A percentile compares a stretch with the other conserved stretches of the same genome.
Conservation (phyloP, 1,284 basidiomycete species). For the Phellinidium pouzarii region DNA sequence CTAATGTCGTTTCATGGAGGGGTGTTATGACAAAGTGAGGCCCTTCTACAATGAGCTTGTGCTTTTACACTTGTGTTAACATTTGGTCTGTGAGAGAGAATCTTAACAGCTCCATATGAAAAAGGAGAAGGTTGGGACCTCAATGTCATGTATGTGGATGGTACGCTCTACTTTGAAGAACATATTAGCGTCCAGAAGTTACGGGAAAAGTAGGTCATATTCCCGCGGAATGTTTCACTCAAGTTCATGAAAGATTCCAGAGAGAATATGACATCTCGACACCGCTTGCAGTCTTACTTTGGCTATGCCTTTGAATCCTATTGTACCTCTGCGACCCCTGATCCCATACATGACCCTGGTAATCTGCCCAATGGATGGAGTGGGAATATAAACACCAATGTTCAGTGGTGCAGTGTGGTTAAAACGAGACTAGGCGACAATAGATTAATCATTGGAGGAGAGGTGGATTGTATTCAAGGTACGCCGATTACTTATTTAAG, state of each 20-base stretch:
- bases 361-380: slow-evolving; percentile 60
- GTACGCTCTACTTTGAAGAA: slow-evolving; percentile 81
- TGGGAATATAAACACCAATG: slow-evolving; percentile 87
- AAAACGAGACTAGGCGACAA: slow-evolving; percentile 80
- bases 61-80: slow-evolving; percentile 20
- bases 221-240: slow-evolving; percentile 9
- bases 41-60: slow-evolving; percentile 19
- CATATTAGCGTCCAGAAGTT: slow-evolving; percentile 53
- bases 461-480: slow-evolving; percentile 92
- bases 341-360: slow-evolving; percentile 27
- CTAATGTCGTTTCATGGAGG: slow-evolving; percentile 71
- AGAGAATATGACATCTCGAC: slow-evolving; percentile 52
- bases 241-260: slow-evolving; percentile 30
- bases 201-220: slow-evolving; percentile 54
- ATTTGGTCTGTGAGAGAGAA: slow-evolving; percentile 40
- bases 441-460: slow-evolving; percentile 86
- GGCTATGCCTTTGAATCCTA: slow-evolving; percentile 87
- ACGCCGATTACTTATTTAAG: slow-evolving; percentile 4
- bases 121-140: slow-evolving; percentile 77
- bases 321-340: slow-evolving; percentile 50
- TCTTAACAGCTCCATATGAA: slow-evolving; percentile 77
- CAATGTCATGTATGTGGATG: slow-evolving; percentile 77
- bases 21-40: slow-evolving; percentile 89
- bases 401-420: slow-evolving; percentile 93
- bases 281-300: slow-evolving; percentile 60